Conservation (phyloP, 306 rosid species). For the Dryas octopetala region DNA sequence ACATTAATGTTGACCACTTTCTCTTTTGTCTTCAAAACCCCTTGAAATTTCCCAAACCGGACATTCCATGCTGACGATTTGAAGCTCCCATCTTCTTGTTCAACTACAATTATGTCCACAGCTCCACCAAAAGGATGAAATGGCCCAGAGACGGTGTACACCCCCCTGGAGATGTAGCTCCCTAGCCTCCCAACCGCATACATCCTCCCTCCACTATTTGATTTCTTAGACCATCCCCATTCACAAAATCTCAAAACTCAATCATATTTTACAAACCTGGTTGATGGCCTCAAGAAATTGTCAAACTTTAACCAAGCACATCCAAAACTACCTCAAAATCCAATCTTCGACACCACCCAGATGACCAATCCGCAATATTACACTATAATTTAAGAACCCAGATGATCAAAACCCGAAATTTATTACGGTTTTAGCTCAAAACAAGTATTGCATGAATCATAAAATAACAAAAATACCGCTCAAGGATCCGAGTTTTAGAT, state of each 20-base stretch:
- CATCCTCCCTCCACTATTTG: constrained; percentile 56
- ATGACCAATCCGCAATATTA: constrained; percentile 14
- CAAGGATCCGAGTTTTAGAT: background rate
- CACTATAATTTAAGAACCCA: constrained; percentile 7
- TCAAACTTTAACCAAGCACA: background rate
- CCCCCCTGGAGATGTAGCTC: constrained; percentile 66
- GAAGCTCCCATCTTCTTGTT: constrained; percentile 77
- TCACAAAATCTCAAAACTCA: constrained; percentile 17
- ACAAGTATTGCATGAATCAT: background rate
- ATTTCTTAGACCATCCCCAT: constrained; percentile 17
- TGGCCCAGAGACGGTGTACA: constrained; percentile 72
- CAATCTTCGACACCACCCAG: constrained; percentile 24
- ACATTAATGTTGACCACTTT: constrained; percentile 62
- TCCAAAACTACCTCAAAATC: constrained; percentile 8
- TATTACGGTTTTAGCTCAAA: background rate
- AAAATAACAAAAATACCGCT: background rate
- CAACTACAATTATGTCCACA: constrained; percentile 84
- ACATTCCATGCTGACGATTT: constrained; percentile 95
- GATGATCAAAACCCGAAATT: constrained; percentile 11
- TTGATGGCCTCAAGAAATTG: constrained; percentile 23
- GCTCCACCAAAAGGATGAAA: constrained; percentile 98
- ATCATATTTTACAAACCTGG: constrained; percentile 11
- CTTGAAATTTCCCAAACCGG: constrained; percentile 89
- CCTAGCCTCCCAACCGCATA: constrained; percentile 82
- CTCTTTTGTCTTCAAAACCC: constrained; percentile 79